A percentile compares a stretch with the other conserved stretches of the same genome.
Evolutionary conservation across 2,329 filamentous ascomycete genomes (phyloP).

Genomic region (Escovopsis sp.): DNA sequence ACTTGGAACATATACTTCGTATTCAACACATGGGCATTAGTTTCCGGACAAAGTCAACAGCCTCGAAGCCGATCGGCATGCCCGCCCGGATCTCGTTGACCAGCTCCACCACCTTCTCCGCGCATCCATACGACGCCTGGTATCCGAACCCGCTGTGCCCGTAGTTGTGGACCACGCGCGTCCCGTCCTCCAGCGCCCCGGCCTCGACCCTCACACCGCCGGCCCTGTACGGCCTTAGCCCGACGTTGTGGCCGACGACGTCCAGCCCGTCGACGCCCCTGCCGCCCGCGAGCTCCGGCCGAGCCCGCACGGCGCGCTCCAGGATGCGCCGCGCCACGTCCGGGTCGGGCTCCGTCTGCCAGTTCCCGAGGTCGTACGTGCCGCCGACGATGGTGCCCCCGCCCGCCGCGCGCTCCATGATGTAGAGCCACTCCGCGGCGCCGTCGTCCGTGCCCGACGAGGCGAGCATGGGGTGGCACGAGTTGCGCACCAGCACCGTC

Average conservation of each 20-base stretch:
- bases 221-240: slow-evolving; percentile 59
- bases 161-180: slow-evolving; percentile 64
- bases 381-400: slow-evolving; percentile 82
- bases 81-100: slow-evolving; percentile 44
- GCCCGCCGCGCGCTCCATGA: slow-evolving; percentile 67
- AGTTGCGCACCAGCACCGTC: slow-evolving; percentile 70
- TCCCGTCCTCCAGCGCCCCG: slow-evolving; percentile 33
- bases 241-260: slow-evolving; percentile 69
- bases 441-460: slow-evolving; percentile 62
- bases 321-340: slow-evolving; percentile 74
- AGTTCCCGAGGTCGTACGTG: slow-evolving; percentile 64
- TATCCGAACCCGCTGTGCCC: slow-evolving; percentile 71
- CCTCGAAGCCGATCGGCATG: too few species aligned
- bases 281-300: slow-evolving; percentile 48
- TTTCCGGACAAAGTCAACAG: too few species aligned
- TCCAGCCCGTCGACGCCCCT: slow-evolving; percentile 59
- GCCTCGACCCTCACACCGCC: slow-evolving; percentile 63
- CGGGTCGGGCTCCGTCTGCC: slow-evolving; percentile 66
- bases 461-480: slow-evolving; percentile 53
- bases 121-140: slow-evolving; percentile 55
- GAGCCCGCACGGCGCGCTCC: slow-evolving; percentile 53
- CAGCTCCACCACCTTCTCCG: slow-evolving; percentile 49
- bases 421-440: slow-evolving; percentile 57
- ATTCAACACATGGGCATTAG: too few species aligned
- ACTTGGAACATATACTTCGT: too few species aligned